These are phyloP conservation scores for Linnemannia schmuckeri DNA, from an alignment of 192 early-diverging fungal genomes.

Conservation along the genomic window DNA sequence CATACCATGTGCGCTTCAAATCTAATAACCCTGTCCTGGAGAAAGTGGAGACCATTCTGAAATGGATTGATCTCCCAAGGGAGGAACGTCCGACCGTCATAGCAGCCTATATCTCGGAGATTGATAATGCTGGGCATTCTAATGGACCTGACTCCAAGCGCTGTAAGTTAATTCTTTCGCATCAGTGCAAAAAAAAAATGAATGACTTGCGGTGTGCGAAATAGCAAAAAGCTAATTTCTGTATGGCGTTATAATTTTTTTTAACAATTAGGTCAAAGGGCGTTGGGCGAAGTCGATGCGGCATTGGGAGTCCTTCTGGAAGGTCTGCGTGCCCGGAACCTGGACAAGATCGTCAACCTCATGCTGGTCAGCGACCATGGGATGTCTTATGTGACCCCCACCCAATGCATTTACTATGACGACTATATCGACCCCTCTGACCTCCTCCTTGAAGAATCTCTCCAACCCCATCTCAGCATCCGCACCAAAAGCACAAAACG, in stretches of 20 bases:
- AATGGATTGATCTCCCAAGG: constrained; percentile 85
- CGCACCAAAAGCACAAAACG: constrained; percentile 64
- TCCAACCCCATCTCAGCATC: constrained; percentile 72
- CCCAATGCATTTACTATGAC: constrained; percentile 80
- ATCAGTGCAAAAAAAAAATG: not conserved
- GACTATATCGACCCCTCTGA: constrained; percentile 72
- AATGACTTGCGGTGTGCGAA: not conserved
- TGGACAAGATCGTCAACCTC: constrained; percentile 76
- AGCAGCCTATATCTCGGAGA: constrained; percentile 83
- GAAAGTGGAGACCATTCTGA: constrained; percentile 72
- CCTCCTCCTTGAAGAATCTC: constrained; percentile 43
- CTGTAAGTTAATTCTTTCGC: constrained; percentile 69
- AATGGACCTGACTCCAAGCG: constrained; percentile 74
- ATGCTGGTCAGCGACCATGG: constrained; percentile 89
- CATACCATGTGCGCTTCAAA: constrained; percentile 72
- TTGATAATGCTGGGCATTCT: constrained; percentile 84
- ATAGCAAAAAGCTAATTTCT: not conserved
- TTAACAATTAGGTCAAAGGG: constrained; percentile 24
- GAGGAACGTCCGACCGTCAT: constrained; percentile 80
- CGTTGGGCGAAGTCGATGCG: constrained; percentile 37
- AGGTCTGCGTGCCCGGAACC: constrained; percentile 68
- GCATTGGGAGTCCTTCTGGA: constrained; percentile 71
- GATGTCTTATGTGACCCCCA: constrained; percentile 72
- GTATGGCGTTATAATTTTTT: too few species aligned
- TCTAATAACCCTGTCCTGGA: constrained; percentile 56